Evolutionary conservation across 2,329 filamentous ascomycete genomes (phyloP).

Genomic region (Aspergillus calidoustus): DNA sequence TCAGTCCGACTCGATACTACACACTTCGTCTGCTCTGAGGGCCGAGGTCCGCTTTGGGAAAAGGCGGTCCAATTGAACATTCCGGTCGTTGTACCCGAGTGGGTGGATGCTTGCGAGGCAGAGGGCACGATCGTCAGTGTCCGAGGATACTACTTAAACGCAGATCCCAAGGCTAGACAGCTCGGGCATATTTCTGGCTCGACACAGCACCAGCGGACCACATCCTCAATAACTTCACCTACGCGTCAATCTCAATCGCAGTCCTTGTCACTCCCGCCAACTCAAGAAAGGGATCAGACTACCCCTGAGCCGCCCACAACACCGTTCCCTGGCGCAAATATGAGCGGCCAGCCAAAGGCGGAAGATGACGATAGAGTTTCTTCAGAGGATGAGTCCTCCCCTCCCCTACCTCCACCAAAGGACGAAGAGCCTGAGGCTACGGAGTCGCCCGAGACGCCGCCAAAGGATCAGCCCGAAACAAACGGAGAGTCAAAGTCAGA

Average conservation of each 20-base stretch:
- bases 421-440: slow-evolving; percentile 26
- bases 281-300: slow-evolving; percentile 29
- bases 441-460: slow-evolving; percentile 9
- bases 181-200: slow-evolving; percentile 43
- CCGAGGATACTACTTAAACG: slow-evolving; percentile 93
- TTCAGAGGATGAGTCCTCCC: slow-evolving; percentile 30
- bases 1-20: slow-evolving; percentile 94
- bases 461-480: neutral
- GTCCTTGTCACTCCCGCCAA: slow-evolving; percentile 31
- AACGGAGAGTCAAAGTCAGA: slow-evolving; percentile 11
- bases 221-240: slow-evolving; percentile 35
- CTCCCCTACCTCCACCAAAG: slow-evolving; percentile 36
- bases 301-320: slow-evolving; percentile 35
- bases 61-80: slow-evolving; percentile 98
- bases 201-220: slow-evolving; percentile 40
- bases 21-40: slow-evolving; percentile 96
- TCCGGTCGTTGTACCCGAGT: slow-evolving; percentile 93
- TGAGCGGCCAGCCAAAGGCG: slow-evolving; percentile 33
- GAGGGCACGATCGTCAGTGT: slow-evolving; percentile 92
- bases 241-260: slow-evolving; percentile 27
- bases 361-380: slow-evolving; percentile 31
- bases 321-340: slow-evolving; percentile 39
- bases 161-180: slow-evolving; percentile 68
- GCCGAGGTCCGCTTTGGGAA: slow-evolving; percentile 87
- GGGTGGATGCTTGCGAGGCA: slow-evolving; percentile 94